Percentiles rank a stretch among this genome's conserved stretches.
Conservation (phyloP, 257 asterid species). For the Thymus quinquecostatus region DNA sequence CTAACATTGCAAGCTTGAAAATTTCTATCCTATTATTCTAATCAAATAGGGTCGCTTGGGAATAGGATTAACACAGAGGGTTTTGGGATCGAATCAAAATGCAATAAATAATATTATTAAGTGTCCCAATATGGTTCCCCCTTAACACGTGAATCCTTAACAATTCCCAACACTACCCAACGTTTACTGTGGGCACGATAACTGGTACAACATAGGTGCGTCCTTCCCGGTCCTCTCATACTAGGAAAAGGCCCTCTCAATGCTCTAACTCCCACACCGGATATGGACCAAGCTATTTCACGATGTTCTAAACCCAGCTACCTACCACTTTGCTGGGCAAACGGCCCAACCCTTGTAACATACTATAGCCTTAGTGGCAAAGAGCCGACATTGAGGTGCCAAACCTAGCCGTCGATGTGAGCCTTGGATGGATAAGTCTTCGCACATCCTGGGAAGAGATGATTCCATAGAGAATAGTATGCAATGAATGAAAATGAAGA, state of each 20-base stretch:
- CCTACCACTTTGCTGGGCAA: not conserved
- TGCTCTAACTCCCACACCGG: not conserved
- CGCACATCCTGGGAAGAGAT: not conserved
- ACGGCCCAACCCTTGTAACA: not conserved
- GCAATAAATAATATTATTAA: too few species aligned
- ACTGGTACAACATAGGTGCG: not conserved
- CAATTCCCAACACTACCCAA: too few species aligned
- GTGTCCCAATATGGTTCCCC: too few species aligned
- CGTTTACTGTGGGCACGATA: not conserved
- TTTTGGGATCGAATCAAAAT: too few species aligned
- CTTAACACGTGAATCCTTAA: too few species aligned
- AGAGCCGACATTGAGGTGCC: not conserved
- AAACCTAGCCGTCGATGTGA: not conserved
- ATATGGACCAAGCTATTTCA: not conserved
- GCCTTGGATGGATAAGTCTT: not conserved
- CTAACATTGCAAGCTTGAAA: too few species aligned
- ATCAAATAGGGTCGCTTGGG: too few species aligned
- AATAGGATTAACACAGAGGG: too few species aligned
- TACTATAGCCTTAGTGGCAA: not conserved
- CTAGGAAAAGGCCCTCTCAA: not conserved
- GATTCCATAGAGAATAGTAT: too few species aligned
- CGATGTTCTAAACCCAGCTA: not conserved
- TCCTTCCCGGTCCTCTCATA: slow-evolving; percentile 7
- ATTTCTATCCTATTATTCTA: too few species aligned
- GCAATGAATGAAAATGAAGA: too few species aligned